Evolutionary conservation across 352 stramenopile species (phyloP).

Genomic region (Elongisporangium senticosum): DNA sequence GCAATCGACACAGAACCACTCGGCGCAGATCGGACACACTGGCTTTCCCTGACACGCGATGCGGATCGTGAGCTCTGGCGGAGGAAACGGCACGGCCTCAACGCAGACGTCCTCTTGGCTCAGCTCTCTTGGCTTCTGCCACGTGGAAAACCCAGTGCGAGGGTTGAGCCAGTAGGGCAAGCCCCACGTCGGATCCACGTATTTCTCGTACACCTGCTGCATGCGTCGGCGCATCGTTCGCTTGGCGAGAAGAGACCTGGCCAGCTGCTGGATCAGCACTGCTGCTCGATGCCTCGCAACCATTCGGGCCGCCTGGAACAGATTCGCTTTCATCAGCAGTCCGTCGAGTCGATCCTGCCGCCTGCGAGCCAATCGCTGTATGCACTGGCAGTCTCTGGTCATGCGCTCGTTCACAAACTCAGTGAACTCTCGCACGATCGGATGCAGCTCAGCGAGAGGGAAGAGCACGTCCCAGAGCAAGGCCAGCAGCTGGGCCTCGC

Average conservation of each 20-base stretch:
- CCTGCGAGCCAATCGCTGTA: constrained; percentile 32
- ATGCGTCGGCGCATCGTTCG: constrained; percentile 21
- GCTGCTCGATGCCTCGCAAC: constrained; percentile 15
- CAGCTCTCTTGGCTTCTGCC: constrained; percentile 47
- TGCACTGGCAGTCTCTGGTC: constrained; percentile 11
- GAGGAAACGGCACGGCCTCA: constrained; percentile 46
- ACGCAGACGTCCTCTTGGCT: constrained; percentile 43
- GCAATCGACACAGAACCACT: constrained; percentile 57
- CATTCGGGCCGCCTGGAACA: constrained; percentile 8
- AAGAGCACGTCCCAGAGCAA: constrained; percentile 45
- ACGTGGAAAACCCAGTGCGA: constrained; percentile 57
- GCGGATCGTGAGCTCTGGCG: constrained; percentile 25
- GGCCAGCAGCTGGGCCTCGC: constrained; percentile 31
- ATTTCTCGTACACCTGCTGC: constrained; percentile 61
- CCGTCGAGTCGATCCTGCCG: constrained; percentile 17
- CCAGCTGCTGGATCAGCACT: constrained; percentile 25
- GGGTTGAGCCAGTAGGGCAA: constrained; percentile 75
- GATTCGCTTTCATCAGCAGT: constrained; percentile 17
- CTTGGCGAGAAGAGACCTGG: constrained; percentile 28
- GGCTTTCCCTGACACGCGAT: constrained; percentile 35
- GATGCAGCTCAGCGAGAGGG: constrained; percentile 17
- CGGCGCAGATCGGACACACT: constrained; percentile 37
- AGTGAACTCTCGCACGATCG: constrained; percentile 10
- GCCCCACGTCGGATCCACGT: constrained; percentile 52
- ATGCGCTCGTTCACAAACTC: constrained; percentile 18